Evolutionary conservation across 164 flowering plant genomes (phyloP).

Genomic region (Tetracentron sinense): DNA sequence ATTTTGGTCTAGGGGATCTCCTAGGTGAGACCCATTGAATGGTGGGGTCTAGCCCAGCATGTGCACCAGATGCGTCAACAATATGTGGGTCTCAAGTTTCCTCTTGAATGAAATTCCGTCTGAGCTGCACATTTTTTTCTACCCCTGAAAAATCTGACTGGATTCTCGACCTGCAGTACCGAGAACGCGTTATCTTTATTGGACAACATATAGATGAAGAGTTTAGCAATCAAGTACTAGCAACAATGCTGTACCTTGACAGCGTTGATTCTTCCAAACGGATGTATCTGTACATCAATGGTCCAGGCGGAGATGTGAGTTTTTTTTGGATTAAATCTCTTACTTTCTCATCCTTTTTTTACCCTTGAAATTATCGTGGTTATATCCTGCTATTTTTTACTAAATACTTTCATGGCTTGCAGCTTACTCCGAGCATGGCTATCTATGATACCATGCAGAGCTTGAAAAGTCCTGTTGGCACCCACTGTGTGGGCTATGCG

Average conservation of each 20-base stretch:
- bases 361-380: too few relatives aligned
- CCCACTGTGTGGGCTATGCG: conserved; percentile 75
- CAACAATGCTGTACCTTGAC: conserved; percentile 93
- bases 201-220: conserved; percentile 78
- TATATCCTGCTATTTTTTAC: background rate
- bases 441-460: conserved; percentile 86
- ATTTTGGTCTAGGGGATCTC: too few relatives aligned
- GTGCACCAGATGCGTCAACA: background rate
- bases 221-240: conserved; percentile 74
- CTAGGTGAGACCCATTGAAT: background rate
- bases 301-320: conserved; percentile 98
- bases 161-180: conserved; percentile 53
- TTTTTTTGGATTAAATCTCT: conserved; percentile 9
- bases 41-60: background rate
- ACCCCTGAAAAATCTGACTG: conserved; percentile 11
- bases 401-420: conserved; percentile 21
- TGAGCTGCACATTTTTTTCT: background rate
- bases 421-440: conserved; percentile 85
- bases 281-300: conserved; percentile 60
- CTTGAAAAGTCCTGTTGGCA: conserved; percentile 74
- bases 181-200: conserved; percentile 79
- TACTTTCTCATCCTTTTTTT: background rate
- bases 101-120: background rate
- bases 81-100: background rate
- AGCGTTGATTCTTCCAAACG: conserved; percentile 56